Base-by-base conservation (phyloP, 2,329 filamentous ascomycete species). In the Pezicula neosporulosa region DNA sequence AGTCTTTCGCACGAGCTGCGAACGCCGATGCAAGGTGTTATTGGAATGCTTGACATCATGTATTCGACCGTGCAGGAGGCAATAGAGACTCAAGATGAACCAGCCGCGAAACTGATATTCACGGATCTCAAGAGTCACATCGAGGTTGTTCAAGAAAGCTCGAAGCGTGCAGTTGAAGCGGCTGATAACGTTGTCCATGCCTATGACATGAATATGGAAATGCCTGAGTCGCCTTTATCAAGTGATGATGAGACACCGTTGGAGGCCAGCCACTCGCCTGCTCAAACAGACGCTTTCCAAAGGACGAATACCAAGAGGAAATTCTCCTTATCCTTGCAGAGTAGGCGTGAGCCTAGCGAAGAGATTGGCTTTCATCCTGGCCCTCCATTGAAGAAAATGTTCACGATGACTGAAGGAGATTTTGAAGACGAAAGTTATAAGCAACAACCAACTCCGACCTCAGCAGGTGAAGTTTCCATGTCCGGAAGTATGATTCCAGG, bases 1-100 rank as follows among this genome's bases (percentile, higher is more conserved):
- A 87, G 82, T 61, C 68, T 89, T 30, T 89, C 86, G 0, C 86
- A 89, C 58, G 86, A 89, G 63, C 67, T 89, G 44, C 75, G 86
- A 55, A 89, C 86, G 3, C 86, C 86, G 1, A 88, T 89, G 85
- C 86, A 89, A 66, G 86, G 86, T 39, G 83, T 89, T 6, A 84
- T 89, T 13, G 86, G 86, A 6, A 89, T 89, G 85, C 70, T 89
- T 41, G 86, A 89, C 68, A 83, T 89, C 54, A 89, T 89, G 83
- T 83, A 88, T 68, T 82, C 85, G 3, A 87, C 83, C 2, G 82
- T 89, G 2, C 76, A 85, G 52, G 85, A 89, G 63, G 82, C 82
- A 16, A 77, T 83, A 7, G 77, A 81, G 54, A 75, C 72, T 36
- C 76, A 80, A 53, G 67, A 70, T 9, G 76, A 80, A 53, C 63